Conservation (phyloP, 768 basidiomycete species). For the Strobilomyces dryophilus region DNA sequence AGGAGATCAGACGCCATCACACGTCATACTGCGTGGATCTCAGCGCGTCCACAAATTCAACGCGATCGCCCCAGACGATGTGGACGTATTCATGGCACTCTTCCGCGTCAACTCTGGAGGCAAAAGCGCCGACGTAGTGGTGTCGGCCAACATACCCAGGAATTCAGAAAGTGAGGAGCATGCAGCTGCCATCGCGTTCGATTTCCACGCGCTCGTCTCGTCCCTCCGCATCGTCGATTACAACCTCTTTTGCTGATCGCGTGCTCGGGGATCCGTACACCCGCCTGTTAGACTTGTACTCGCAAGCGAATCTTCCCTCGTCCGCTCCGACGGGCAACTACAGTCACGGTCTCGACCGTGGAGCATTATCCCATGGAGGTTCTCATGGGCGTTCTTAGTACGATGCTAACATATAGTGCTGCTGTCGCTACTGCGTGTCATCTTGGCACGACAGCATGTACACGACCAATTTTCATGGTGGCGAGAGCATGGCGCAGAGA, state of each 20-base stretch:
- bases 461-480: not conserved
- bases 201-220: constrained; percentile 51
- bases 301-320: not conserved
- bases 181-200: constrained; percentile 32
- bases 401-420: not conserved
- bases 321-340: not conserved
- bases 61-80: constrained; percentile 51
- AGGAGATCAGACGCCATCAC: constrained; percentile 51
- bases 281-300: not conserved
- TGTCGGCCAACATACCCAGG: constrained; percentile 80
- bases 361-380: constrained; percentile 5
- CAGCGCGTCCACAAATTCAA: constrained; percentile 82
- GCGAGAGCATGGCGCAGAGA: not conserved
- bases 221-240: constrained; percentile 68
- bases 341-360: not conserved
- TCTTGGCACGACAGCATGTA: not conserved
- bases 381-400: not conserved
- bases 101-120: constrained; percentile 57
- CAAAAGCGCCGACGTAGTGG: constrained; percentile 76
- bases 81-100: constrained; percentile 75
- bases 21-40: constrained; percentile 59
- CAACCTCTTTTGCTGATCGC: constrained; percentile 57
- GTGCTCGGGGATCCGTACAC: too few relatives aligned
- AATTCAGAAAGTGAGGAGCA: constrained; percentile 30
- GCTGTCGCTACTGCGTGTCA: not conserved